phyloP scores from a whole-genome alignment of 495 filamentous ascomycete genomes.

The Xylaria cubensis region DNA sequence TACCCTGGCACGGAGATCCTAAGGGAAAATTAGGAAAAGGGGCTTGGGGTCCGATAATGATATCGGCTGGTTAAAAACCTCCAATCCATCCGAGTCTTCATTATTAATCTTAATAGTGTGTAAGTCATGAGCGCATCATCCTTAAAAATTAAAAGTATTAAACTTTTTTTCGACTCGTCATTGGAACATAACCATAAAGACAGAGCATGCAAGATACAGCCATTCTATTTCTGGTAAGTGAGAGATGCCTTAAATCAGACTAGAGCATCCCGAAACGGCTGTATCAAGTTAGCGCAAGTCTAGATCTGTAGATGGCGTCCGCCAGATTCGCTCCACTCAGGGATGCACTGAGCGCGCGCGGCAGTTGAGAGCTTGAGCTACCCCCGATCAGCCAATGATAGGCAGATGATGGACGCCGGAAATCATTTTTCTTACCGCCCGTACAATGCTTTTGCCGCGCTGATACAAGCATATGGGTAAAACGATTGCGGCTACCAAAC shows the following conservation, averaged over 20 bases:
- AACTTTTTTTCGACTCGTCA: not conserved
- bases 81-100: not conserved
- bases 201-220: not conserved
- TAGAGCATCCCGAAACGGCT: not conserved
- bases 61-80: not conserved
- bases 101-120: not conserved
- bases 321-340: not conserved
- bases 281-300: slow-evolving; percentile 1
- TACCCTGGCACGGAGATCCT: not conserved
- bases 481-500: not conserved
- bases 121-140: not conserved
- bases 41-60: not conserved
- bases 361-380: slow-evolving; percentile 2
- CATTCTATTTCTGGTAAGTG: slow-evolving; percentile 4
- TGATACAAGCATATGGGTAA: not conserved
- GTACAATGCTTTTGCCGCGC: slow-evolving; percentile 15
- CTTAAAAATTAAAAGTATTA: not conserved
- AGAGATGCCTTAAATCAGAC: not conserved
- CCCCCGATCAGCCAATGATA: slow-evolving; percentile 8
- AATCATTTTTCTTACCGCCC: not conserved
- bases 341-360: slow-evolving; percentile 4
- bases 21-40: not conserved
- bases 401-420: not conserved
- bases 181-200: not conserved
- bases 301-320: slow-evolving; percentile 1